These are phyloP conservation scores for Xanthoparmelia taractica DNA, from an alignment of 495 filamentous ascomycete species.

Conservation along the genomic window DNA sequence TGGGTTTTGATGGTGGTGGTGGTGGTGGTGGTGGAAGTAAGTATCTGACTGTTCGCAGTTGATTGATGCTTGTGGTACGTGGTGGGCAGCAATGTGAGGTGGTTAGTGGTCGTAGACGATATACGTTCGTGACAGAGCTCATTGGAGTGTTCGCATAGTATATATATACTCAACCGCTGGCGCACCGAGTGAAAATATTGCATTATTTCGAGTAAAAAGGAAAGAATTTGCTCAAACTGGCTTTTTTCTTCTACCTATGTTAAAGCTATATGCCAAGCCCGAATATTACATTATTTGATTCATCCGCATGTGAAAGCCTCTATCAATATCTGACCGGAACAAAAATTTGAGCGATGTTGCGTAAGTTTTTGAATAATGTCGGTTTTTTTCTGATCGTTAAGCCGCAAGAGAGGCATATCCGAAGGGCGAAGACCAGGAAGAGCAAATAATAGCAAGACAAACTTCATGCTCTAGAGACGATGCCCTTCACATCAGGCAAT, in stretches of 20 bases:
- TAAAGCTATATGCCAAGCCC: conserved; percentile 3
- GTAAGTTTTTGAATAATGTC: neutral
- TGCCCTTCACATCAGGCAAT: neutral
- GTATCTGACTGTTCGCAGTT: neutral
- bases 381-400: neutral
- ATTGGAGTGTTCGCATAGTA: neutral
- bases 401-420: neutral
- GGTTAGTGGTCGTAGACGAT: neutral
- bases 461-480: neutral
- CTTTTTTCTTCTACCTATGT: neutral
- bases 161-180: neutral
- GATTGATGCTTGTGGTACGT: neutral
- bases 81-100: neutral
- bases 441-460: neutral
- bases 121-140: neutral
- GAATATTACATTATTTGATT: neutral
- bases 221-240: neutral
- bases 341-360: neutral
- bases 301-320: neutral
- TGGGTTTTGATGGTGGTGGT: neutral
- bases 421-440: neutral
- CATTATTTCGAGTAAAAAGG: neutral
- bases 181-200: neutral
- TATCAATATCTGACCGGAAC: neutral
- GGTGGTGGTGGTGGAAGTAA: neutral